Conservation (phyloP, 176 grass and related monocot species). For the Zizania latifolia region DNA sequence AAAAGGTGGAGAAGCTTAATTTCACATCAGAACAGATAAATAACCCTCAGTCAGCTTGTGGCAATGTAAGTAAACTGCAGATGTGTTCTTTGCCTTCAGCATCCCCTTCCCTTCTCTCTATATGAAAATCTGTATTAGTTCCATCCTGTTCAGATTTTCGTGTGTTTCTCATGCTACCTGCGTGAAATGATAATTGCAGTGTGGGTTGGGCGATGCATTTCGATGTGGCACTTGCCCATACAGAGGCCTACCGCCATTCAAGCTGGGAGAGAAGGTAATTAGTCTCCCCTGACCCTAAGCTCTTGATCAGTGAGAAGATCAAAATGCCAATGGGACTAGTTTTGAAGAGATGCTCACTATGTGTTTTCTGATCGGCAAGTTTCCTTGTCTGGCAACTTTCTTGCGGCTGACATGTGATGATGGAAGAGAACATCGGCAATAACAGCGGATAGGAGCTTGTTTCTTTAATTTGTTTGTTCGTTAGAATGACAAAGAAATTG, state of each 20-base stretch:
- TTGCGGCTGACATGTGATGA: constrained; percentile 55
- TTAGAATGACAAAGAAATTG: background rate
- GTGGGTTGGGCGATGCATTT: constrained; percentile 68
- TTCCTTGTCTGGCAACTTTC: constrained; percentile 51
- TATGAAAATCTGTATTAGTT: background rate
- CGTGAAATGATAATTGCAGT: constrained; percentile 24
- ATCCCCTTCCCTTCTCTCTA: background rate
- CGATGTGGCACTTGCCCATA: constrained; percentile 56
- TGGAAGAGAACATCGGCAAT: background rate
- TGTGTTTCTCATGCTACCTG: background rate
- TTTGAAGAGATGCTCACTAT: background rate
- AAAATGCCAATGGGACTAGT: background rate
- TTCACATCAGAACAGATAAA: constrained; percentile 59
- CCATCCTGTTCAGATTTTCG: too few relatives aligned
- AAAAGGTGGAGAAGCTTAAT: constrained; percentile 56
- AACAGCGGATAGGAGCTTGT: background rate
- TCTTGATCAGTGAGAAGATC: background rate
- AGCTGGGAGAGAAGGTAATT: constrained; percentile 80
- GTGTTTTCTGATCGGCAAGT: constrained; percentile 26
- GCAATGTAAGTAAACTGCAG: constrained; percentile 53
- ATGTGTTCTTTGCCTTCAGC: too few relatives aligned
- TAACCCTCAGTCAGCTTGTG: constrained; percentile 66
- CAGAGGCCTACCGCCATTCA: constrained; percentile 71
- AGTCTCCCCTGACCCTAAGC: background rate
- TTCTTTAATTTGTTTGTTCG: constrained; percentile 14